These are phyloP conservation scores for Lentinula sp. DNA, from an alignment of 768 basidiomycete species.

Conservation along the genomic window DNA sequence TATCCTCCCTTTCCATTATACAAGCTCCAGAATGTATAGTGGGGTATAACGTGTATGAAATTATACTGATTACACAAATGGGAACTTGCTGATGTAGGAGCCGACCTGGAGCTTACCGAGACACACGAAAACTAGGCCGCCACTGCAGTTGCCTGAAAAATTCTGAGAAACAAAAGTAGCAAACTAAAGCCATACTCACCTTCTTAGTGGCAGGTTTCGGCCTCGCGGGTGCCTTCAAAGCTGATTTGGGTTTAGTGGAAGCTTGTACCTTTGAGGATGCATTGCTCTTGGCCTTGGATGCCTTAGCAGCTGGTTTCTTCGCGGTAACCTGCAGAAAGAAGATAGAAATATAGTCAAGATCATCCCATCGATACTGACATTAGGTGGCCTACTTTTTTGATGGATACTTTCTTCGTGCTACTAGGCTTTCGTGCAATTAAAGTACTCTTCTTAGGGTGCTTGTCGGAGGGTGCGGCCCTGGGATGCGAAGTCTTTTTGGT, in stretches of 20 bases:
- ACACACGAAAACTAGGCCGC: not conserved
- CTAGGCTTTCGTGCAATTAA: constrained; percentile 7
- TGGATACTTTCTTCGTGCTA: constrained; percentile 12
- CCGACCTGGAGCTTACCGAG: not conserved
- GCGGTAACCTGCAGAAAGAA: constrained; percentile 15
- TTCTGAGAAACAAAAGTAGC: not conserved
- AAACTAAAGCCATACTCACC: not conserved
- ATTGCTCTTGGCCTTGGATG: constrained; percentile 22
- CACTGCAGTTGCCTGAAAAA: not conserved
- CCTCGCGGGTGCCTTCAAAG: constrained; percentile 24
- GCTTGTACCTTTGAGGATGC: constrained; percentile 24
- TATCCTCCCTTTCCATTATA: not conserved
- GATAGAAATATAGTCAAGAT: constrained; percentile 13
- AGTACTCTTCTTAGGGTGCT: too few relatives aligned
- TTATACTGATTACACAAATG: constrained; percentile 53
- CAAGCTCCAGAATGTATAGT: too few relatives aligned
- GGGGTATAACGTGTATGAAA: too few relatives aligned
- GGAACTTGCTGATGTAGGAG: constrained; percentile 70
- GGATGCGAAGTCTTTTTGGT: constrained; percentile 9
- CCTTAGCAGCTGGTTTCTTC: constrained; percentile 31
- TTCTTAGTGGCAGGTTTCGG: constrained; percentile 21
- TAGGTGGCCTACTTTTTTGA: constrained; percentile 15
- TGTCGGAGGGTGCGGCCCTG: not conserved
- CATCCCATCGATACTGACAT: constrained; percentile 14
- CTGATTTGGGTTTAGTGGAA: constrained; percentile 18